phyloP scores from a whole-genome alignment of 805 yeast species.

The Blastobotrys americana region DNA sequence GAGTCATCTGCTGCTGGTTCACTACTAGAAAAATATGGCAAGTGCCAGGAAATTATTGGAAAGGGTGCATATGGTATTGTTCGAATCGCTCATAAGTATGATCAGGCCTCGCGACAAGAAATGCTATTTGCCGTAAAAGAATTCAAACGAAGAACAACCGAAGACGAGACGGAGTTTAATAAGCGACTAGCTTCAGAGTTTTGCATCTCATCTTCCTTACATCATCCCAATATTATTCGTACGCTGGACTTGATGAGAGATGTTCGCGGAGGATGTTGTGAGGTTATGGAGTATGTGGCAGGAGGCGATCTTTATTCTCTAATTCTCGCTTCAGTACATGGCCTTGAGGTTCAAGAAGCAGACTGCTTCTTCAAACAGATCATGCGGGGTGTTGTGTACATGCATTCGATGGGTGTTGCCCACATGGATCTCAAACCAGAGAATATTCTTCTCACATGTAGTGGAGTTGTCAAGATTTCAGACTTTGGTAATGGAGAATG shows the following conservation, averaged over 20 bases:
- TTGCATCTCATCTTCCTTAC: slow-evolving; percentile 70
- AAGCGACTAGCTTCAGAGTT: slow-evolving; percentile 82
- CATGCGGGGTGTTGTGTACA: slow-evolving; percentile 68
- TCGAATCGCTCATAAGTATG: slow-evolving; percentile 62
- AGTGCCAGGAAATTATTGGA: slow-evolving; percentile 87
- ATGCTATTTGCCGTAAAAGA: slow-evolving; percentile 67
- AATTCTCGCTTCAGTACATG: slow-evolving; percentile 44
- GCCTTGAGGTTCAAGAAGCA: slow-evolving; percentile 56
- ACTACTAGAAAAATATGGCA: slow-evolving; percentile 88
- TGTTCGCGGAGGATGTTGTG: slow-evolving; percentile 60
- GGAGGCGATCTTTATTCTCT: slow-evolving; percentile 71
- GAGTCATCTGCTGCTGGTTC: too few relatives aligned
- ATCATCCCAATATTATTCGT: slow-evolving; percentile 66
- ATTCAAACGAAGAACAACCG: slow-evolving; percentile 52
- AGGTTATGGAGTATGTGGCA: slow-evolving; percentile 92
- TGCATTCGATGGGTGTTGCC: slow-evolving; percentile 87
- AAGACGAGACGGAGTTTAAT: slow-evolving; percentile 47
- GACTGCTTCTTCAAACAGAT: slow-evolving; percentile 87
- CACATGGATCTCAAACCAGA: slow-evolving; percentile 93
- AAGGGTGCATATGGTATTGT: slow-evolving; percentile 92
- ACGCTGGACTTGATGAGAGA: slow-evolving; percentile 73
- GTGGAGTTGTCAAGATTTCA: slow-evolving; percentile 59
- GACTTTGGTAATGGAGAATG: slow-evolving; percentile 92
- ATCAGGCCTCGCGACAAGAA: slow-evolving; percentile 33
- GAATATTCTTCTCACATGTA: slow-evolving; percentile 58